Conservation (phyloP, 345 rosid genomes). For the Populus tremula region DNA sequence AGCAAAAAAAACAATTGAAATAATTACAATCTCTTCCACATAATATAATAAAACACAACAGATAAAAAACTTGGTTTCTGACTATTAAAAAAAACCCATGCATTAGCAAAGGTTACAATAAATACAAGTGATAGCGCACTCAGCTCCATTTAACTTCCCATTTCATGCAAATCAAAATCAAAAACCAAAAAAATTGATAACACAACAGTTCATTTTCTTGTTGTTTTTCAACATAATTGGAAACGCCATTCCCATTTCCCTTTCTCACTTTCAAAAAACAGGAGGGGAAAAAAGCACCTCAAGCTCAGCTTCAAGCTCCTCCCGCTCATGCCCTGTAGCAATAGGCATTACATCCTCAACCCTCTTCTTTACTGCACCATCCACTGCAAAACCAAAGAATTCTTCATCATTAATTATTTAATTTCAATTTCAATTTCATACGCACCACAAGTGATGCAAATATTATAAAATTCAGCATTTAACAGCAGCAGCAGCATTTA, state of each 20-base stretch:
- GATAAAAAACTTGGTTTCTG: not conserved
- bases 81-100: not conserved
- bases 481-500: not conserved
- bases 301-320: conserved; percentile 77
- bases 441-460: not conserved
- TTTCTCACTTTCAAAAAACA: not conserved
- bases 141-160: not conserved
- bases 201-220: not conserved
- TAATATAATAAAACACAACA: not conserved
- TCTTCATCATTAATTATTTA: not conserved
- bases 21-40: not conserved
- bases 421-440: not conserved
- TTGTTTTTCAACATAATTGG: not conserved
- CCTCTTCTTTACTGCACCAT: conserved; percentile 51
- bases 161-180: not conserved
- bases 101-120: not conserved
- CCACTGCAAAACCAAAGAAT: conserved; percentile 27
- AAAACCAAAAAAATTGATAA: not conserved
- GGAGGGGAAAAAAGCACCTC: conserved; percentile 37
- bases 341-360: conserved; percentile 77
- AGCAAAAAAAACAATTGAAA: conserved; percentile 9
- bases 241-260: not conserved
- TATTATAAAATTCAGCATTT: not conserved
- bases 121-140: not conserved
- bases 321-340: conserved; percentile 91